These are phyloP conservation scores for Avena atlantica DNA, from an alignment of 176 grass and related monocot species.

Conservation along the genomic window DNA sequence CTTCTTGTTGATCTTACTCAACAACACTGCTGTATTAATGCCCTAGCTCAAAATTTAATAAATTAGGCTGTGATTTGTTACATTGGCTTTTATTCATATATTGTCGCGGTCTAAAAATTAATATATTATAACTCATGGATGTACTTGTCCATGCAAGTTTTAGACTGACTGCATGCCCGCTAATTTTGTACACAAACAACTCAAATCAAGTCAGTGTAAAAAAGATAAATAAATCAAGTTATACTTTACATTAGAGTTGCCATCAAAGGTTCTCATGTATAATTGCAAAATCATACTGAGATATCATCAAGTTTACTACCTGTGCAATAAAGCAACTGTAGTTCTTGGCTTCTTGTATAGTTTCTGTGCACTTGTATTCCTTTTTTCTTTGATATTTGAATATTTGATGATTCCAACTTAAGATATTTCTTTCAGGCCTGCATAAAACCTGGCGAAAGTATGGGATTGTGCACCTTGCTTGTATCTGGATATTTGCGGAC, in stretches of 20 bases:
- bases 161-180: not conserved
- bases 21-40: not conserved
- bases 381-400: conserved; percentile 1
- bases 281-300: not conserved
- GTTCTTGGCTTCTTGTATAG: conserved; percentile 21
- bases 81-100: not conserved
- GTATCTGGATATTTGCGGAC: conserved; percentile 82
- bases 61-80: conserved; percentile 23
- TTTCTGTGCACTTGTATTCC: not conserved
- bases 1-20: not conserved
- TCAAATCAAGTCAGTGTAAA: not conserved
- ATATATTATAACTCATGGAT: not conserved
- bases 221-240: not conserved
- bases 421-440: conserved; percentile 49
- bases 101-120: not conserved
- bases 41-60: not conserved
- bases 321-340: conserved; percentile 3
- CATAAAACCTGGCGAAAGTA: conserved; percentile 61
- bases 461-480: conserved; percentile 77
- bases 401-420: conserved; percentile 14
- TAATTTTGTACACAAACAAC: conserved; percentile 14
- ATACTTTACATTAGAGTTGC: not conserved
- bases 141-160: not conserved
- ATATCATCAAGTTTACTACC: not conserved
- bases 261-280: not conserved